phyloP scores from a whole-genome alignment of 148 eudicot species.

The Rhododendron ovatum region DNA sequence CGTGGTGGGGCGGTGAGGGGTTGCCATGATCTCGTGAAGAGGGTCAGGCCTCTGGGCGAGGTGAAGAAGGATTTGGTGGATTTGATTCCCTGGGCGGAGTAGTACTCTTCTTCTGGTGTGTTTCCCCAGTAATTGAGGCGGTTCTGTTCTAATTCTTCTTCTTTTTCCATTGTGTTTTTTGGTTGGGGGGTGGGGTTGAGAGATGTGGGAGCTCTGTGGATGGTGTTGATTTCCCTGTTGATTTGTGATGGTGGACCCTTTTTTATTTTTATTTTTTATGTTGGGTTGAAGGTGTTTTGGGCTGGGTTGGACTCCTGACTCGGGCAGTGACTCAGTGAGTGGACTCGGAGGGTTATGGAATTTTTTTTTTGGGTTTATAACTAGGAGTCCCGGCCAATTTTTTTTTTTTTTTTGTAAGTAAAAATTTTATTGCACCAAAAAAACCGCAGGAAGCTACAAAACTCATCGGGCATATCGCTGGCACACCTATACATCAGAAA shows the following conservation, averaged over 20 bases:
- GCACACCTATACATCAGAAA: too few species aligned
- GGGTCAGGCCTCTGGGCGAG: slow-evolving; percentile 51
- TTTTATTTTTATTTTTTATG: neutral
- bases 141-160: slow-evolving; percentile 10
- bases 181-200: neutral
- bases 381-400: too few species aligned
- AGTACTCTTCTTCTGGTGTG: slow-evolving; percentile 74
- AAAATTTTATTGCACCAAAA: too few species aligned
- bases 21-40: slow-evolving; percentile 85
- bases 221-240: slow-evolving; percentile 3
- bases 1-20: slow-evolving; percentile 53
- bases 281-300: neutral
- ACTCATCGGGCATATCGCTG: too few species aligned
- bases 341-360: neutral
- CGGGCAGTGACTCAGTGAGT: neutral
- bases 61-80: slow-evolving; percentile 53
- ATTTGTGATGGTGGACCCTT: neutral
- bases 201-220: neutral
- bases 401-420: too few species aligned
- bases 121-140: slow-evolving; percentile 66
- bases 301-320: neutral
- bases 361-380: neutral
- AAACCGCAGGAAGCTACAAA: too few species aligned
- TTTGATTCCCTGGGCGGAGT: slow-evolving; percentile 55
- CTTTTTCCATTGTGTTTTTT: slow-evolving; percentile 22